Conservation (phyloP, 164 flowering plant genomes). For the Magnolia changhungtana region DNA sequence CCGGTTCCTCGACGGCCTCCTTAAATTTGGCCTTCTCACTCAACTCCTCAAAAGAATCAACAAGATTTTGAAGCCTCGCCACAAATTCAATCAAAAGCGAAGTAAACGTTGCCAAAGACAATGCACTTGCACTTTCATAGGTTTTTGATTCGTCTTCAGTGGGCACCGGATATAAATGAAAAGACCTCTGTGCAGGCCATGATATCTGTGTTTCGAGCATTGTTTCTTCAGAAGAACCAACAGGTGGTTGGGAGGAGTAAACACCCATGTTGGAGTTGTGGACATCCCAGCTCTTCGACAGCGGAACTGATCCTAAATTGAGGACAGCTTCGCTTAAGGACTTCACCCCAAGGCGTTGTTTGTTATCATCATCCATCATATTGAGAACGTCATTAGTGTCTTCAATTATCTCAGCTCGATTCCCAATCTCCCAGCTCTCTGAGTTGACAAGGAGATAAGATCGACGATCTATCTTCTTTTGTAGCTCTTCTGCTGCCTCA, state of each 20-base stretch:
- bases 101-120: constrained; percentile 78
- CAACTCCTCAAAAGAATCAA: constrained; percentile 69
- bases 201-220: constrained; percentile 34
- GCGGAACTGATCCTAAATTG: constrained; percentile 36
- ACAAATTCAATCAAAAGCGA: constrained; percentile 90
- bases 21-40: constrained; percentile 66
- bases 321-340: constrained; percentile 57
- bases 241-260: constrained; percentile 20
- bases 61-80: constrained; percentile 88
- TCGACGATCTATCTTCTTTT: constrained; percentile 67
- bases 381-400: constrained; percentile 27
- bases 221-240: constrained; percentile 41
- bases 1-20: constrained; percentile 40
- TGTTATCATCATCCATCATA: constrained; percentile 31
- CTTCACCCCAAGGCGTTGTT: constrained; percentile 25
- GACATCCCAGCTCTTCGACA: constrained; percentile 26
- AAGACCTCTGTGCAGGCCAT: constrained; percentile 55
- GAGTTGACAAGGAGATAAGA: constrained; percentile 78
- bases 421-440: constrained; percentile 61
- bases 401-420: constrained; percentile 27
- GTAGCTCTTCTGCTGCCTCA: constrained; percentile 79
- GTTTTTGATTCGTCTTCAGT: constrained; percentile 52
- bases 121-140: constrained; percentile 82
- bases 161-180: constrained; percentile 22
- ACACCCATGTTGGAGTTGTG: constrained; percentile 16